Conservation (phyloP, 371 early-diverging fungal species). For the Mucor piriformis region DNA sequence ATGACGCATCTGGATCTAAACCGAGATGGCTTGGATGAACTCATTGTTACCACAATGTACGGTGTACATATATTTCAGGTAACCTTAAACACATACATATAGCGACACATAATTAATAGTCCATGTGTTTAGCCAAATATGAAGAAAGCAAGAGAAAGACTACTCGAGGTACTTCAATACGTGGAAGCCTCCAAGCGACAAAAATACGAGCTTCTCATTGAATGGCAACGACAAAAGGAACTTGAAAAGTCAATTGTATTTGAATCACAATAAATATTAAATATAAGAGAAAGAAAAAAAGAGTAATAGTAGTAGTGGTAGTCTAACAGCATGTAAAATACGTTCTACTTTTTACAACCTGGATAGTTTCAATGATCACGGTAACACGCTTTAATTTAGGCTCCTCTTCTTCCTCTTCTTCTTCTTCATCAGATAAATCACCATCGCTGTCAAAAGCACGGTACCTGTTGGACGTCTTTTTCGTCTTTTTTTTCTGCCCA, state of each 20-base stretch:
- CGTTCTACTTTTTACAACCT: slow-evolving; percentile 34
- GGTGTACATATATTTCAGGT: slow-evolving; percentile 75
- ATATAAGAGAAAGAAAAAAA: no score
- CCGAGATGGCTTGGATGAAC: slow-evolving; percentile 70
- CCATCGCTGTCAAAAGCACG: slow-evolving; percentile 34
- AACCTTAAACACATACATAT: no score
- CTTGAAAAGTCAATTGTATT: slow-evolving; percentile 52
- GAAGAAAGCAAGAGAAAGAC: slow-evolving; percentile 43
- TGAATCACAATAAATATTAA: slow-evolving; percentile 21
- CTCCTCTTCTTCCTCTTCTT: not conserved
- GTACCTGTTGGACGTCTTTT: slow-evolving; percentile 3
- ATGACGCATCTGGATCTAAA: slow-evolving; percentile 71
- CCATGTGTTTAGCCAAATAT: slow-evolving; percentile 43
- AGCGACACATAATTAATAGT: no score
- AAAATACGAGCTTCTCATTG: slow-evolving; percentile 42
- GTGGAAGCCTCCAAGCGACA: slow-evolving; percentile 47
- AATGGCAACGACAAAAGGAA: slow-evolving; percentile 42
- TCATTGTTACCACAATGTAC: slow-evolving; percentile 72
- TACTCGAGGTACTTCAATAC: slow-evolving; percentile 44
- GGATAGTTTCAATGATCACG: slow-evolving; percentile 35
- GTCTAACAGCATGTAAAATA: slow-evolving; percentile 37
- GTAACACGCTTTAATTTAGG: slow-evolving; percentile 22
- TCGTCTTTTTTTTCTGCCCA: slow-evolving; percentile 17
- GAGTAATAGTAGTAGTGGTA: no score
- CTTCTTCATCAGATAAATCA: slow-evolving; percentile 14